Percentiles rank a stretch among this genome's conserved stretches.
phyloP scores from a whole-genome alignment of 305 asterid species.

The Euphrasia arctica region DNA sequence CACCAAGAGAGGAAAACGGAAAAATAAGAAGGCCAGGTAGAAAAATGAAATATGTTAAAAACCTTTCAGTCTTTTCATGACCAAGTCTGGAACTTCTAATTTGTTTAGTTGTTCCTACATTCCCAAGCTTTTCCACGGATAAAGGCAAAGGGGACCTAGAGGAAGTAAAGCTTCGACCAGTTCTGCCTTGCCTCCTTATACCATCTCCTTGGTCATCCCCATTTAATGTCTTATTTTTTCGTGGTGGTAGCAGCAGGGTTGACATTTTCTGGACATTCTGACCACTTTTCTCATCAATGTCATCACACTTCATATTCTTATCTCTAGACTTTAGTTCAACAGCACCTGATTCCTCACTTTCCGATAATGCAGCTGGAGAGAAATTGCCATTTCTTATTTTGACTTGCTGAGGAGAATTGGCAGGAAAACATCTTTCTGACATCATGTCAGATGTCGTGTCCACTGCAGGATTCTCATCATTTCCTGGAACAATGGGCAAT shows the following conservation, averaged over 20 bases:
- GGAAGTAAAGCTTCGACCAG: constrained; percentile 66
- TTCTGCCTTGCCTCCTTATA: constrained; percentile 84
- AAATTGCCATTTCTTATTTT: constrained; percentile 61
- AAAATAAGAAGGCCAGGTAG: constrained; percentile 15
- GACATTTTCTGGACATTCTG: constrained; percentile 81
- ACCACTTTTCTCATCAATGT: constrained; percentile 57
- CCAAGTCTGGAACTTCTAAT: constrained; percentile 81
- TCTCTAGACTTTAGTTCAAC: constrained; percentile 63
- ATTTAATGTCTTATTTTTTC: constrained; percentile 58
- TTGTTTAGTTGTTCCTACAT: constrained; percentile 77
- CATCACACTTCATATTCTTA: constrained; percentile 64
- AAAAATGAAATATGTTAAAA: constrained; percentile 17
- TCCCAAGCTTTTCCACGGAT: constrained; percentile 64
- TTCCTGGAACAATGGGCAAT: constrained; percentile 58
- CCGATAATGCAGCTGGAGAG: constrained; percentile 74
- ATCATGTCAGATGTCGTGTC: constrained; percentile 48
- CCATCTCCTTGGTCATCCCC: constrained; percentile 69
- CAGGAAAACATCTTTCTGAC: constrained; percentile 55
- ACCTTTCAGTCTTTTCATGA: constrained; percentile 83
- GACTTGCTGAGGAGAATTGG: constrained; percentile 68
- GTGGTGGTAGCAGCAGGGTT: constrained; percentile 68
- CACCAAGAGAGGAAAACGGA: constrained; percentile 14
- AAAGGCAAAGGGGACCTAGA: constrained; percentile 67
- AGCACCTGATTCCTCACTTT: constrained; percentile 87
- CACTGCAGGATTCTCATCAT: constrained; percentile 50